Evolutionary conservation across 805 yeast species (phyloP), one percentile per base, ranked within the genome.

Genomic region (Kluyveromyces dobzhanskii): DNA sequence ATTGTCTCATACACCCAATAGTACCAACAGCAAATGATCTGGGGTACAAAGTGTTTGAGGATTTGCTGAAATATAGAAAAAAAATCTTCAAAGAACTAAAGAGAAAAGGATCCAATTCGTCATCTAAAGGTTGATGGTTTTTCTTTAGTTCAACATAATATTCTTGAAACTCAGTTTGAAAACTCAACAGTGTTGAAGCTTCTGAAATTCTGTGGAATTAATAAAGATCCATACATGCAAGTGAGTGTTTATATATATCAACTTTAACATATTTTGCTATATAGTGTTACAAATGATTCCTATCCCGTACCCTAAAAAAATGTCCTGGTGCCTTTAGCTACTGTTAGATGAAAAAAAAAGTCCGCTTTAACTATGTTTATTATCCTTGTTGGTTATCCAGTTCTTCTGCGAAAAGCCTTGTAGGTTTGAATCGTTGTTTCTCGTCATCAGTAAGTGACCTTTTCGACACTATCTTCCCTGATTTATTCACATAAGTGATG

Each of bases 51-150:
- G 71, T 85, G 33, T 65, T 83, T 32, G 62, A 64, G 32, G 95
- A 85, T 52, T 61, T 85, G 32, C 64, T 85, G 49, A 61, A 62
- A 11, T 61, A 78, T 47, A 78, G 78, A 45, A 78, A 75, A 19
- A 62, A 66, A 16, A 73, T 85, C n/a, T 84, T 85, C 51, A 69
- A 71, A 25, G 84, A 77, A 46, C 70, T 84, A 47, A 76, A 73
- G 40, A 48, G 55, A 35, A 54, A 50, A 29, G 51, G 49, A 23
- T 44, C 51, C 11, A 41, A 38, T 21, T 9, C 24, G 11, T 12
- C 4, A 23, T 26, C 38, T 23, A 35, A 13, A 12, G 14, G 25
- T n/a, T 19, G 29, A 28, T 32, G 16, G n/a, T 6, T 4, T 4
- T 8, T 30, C n/a, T 16, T 30, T 13, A 5, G 6, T 17, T 6